Conservation (phyloP, 1,139 yeast species). For the Casaregolazyma lundiana region DNA sequence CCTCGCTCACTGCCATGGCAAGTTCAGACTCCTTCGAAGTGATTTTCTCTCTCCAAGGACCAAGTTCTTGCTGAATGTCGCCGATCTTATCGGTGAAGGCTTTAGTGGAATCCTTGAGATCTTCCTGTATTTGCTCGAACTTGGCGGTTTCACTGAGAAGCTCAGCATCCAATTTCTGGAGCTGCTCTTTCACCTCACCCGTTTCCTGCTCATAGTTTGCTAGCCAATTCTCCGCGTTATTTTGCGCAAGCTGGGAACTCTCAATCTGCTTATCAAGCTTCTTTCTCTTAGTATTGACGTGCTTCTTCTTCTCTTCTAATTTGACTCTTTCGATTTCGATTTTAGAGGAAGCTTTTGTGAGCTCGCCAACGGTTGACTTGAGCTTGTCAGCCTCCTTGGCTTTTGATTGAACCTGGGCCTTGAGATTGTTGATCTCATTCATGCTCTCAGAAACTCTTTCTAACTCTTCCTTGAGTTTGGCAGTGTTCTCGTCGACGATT, state of each 20-base stretch:
- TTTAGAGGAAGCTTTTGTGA: slow-evolving; percentile 27
- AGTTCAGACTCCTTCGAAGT: slow-evolving; percentile 63
- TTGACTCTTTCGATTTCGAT: slow-evolving; percentile 51
- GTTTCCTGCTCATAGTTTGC: slow-evolving; percentile 44
- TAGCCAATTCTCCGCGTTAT: slow-evolving; percentile 46
- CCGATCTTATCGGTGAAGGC: slow-evolving; percentile 61
- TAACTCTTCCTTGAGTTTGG: slow-evolving; percentile 45
- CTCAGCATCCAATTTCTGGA: slow-evolving; percentile 43
- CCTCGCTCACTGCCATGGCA: slow-evolving; percentile 59
- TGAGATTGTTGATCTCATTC: slow-evolving; percentile 36
- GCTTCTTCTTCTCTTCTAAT: slow-evolving; percentile 67
- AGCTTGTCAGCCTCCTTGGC: slow-evolving; percentile 25
- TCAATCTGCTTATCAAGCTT: slow-evolving; percentile 52
- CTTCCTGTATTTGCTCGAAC: slow-evolving; percentile 59
- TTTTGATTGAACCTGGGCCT: slow-evolving; percentile 39
- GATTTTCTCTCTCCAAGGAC: slow-evolving; percentile 78
- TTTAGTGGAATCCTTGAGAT: slow-evolving; percentile 69
- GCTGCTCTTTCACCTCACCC: slow-evolving; percentile 30
- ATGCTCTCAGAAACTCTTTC: slow-evolving; percentile 41
- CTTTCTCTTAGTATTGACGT: slow-evolving; percentile 53
- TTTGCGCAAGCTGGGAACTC: slow-evolving; percentile 36
- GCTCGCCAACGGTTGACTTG: slow-evolving; percentile 25
- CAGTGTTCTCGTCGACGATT: slow-evolving; percentile 44
- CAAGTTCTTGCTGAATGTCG: slow-evolving; percentile 56
- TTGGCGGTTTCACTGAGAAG: slow-evolving; percentile 51